Conservation (phyloP, 805 yeast genomes). For the Hanseniaspora singularis region DNA sequence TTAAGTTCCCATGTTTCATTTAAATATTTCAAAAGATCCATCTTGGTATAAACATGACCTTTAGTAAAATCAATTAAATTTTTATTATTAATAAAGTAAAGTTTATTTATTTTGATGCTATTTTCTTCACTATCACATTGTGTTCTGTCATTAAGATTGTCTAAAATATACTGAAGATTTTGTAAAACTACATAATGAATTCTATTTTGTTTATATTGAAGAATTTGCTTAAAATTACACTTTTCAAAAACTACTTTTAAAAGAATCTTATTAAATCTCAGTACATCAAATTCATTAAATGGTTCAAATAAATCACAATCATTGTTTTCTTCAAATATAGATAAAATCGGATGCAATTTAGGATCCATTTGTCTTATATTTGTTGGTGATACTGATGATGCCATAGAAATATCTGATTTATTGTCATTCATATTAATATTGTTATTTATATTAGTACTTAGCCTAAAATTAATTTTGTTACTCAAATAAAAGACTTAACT, state of each 20-base stretch:
- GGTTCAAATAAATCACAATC: background rate
- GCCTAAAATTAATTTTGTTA: no score
- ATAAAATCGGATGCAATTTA: conserved; percentile 11
- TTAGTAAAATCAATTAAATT: conserved; percentile 1
- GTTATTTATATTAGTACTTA: no score
- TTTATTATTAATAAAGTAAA: conserved; percentile 11
- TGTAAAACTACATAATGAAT: background rate
- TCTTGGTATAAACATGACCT: background rate
- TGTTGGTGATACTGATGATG: background rate
- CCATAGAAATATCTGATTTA: background rate
- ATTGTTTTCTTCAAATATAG: conserved; percentile 14
- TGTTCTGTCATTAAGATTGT: background rate
- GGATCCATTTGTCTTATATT: conserved; percentile 1
- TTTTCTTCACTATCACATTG: background rate
- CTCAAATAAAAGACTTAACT: no score
- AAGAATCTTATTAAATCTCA: conserved; percentile 10
- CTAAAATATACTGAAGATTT: background rate
- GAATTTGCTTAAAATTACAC: no score
- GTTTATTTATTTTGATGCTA: background rate
- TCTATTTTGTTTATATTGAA: background rate
- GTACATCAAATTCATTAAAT: conserved; percentile 10
- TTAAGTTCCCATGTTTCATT: conserved; percentile 6
- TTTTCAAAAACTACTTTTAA: background rate
- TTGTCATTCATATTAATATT: background rate
- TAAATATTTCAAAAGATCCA: conserved; percentile 5